Base-by-base conservation (phyloP, 345 rosid genomes). In the Conringia planisiliqua region DNA sequence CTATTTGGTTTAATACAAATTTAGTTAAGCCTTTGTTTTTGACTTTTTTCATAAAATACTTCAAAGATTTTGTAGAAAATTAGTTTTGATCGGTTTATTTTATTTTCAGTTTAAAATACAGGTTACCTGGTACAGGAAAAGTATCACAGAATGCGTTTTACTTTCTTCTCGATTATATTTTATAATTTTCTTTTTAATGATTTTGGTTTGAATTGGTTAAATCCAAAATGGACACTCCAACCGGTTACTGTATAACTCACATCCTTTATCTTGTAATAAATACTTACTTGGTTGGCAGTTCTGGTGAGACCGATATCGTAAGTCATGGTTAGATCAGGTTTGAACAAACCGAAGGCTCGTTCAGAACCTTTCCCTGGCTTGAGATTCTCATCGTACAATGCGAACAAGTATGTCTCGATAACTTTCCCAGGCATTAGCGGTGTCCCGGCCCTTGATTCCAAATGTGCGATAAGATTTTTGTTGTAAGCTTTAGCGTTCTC, bases 381-480 rank as follows among this genome's bases (percentile, higher is more conserved):
- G 81, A 92, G 83, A 78, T 95, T 84, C 77, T 95, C 99, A 26
- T 95, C 96, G 47, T 87, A 95, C 16, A 95, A 66, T 12, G 97
- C 93, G 67, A 95, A 92, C 17, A 95, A 79, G 77, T 87, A 95
- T 11, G 99, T 92, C 38, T 92, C 97, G 24, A 89, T 88, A 0
- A 93, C 78, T 78, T 81, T 92, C 36, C 99, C 92, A 1, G 96
- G 97, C 97, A 95, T 92, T 67, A 95, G 58, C 11, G 99, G 99
- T 13, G 97, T 95, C 32, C 97, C 97, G 6, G 44, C 83, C 88
- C 74, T 81, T 0, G 97, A 90, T 59, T 91, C 78, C 20, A 95
- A 87, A 80, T 95, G 99, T 1, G 90, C 85, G 1, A 95, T 83
- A 81, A 92, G 85, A 57, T 90, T 90, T 17, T 92, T 91, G 44